Conservation (phyloP, 1,139 yeast genomes). For the Zygosaccharomyces sapae region DNA sequence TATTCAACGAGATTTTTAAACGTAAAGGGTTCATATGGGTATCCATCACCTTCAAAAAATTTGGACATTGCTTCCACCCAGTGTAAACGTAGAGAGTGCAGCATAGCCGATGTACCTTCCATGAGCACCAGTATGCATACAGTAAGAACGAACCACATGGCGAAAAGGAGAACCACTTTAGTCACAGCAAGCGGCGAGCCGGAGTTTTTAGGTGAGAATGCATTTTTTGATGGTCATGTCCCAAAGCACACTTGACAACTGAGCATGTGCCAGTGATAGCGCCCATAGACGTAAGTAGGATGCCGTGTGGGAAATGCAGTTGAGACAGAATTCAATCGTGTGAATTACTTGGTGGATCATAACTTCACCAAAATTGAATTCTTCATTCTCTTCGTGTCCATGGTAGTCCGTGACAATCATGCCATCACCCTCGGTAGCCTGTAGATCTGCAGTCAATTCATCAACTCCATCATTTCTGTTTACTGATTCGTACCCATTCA, state of each 20-base stretch:
- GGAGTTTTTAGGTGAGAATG: slow-evolving; percentile 42
- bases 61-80: slow-evolving; percentile 89
- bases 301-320: slow-evolving; percentile 77
- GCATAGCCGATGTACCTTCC: slow-evolving; percentile 89
- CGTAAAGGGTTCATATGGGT: slow-evolving; percentile 64
- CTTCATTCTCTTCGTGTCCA: slow-evolving; percentile 43
- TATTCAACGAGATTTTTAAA: slow-evolving; percentile 37
- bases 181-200: slow-evolving; percentile 36
- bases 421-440: slow-evolving; percentile 40
- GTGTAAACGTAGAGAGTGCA: slow-evolving; percentile 76
- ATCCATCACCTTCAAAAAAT: slow-evolving; percentile 80
- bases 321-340: slow-evolving; percentile 73
- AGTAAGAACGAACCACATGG: slow-evolving; percentile 74
- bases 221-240: slow-evolving; percentile 66
- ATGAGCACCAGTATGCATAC: slow-evolving; percentile 69
- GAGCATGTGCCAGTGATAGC: slow-evolving; percentile 73
- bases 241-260: slow-evolving; percentile 71
- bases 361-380: slow-evolving; percentile 64
- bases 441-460: slow-evolving; percentile 28
- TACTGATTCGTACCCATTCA: slow-evolving; percentile 33
- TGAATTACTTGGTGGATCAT: slow-evolving; percentile 78
- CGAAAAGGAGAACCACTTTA: slow-evolving; percentile 48
- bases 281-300: slow-evolving; percentile 79
- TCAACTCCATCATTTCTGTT: slow-evolving; percentile 39
- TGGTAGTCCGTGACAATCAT: slow-evolving; percentile 31